phyloP scores from a whole-genome alignment of 2,329 filamentous ascomycete species.

The Amphichorda felina region DNA sequence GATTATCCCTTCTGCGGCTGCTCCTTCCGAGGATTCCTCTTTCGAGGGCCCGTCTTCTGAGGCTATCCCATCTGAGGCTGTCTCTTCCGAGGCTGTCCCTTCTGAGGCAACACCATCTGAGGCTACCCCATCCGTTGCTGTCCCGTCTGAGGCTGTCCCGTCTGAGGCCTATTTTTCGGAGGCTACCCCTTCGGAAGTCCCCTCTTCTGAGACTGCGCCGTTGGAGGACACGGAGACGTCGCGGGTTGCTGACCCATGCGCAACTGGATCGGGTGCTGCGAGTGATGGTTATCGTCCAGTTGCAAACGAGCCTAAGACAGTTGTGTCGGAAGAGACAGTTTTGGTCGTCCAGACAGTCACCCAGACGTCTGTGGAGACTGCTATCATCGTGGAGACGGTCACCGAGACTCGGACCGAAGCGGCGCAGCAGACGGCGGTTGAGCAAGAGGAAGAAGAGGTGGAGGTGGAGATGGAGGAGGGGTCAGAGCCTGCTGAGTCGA shows the following conservation, averaged over 20 bases:
- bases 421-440: not conserved
- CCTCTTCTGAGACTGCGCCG: not conserved
- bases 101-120: too few relatives aligned
- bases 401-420: constrained; percentile 9
- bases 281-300: not conserved
- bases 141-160: too few relatives aligned
- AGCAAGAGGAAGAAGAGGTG: not conserved
- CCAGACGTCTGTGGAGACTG: constrained; percentile 18
- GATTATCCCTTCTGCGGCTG: too few relatives aligned
- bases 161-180: too few relatives aligned
- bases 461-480: not conserved
- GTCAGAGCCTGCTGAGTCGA: not conserved
- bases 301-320: constrained; percentile 12
- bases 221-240: not conserved
- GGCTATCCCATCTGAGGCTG: too few relatives aligned
- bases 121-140: too few relatives aligned
- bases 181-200: too few relatives aligned
- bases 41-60: too few relatives aligned
- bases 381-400: too few relatives aligned
- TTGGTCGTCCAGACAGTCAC: constrained; percentile 23
- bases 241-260: not conserved
- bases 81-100: too few relatives aligned
- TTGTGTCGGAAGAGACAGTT: constrained; percentile 10
- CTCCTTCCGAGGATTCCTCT: too few relatives aligned
- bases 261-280: not conserved